Conservation (phyloP, 2,329 filamentous ascomycete species). For the Truncatella angustata region DNA sequence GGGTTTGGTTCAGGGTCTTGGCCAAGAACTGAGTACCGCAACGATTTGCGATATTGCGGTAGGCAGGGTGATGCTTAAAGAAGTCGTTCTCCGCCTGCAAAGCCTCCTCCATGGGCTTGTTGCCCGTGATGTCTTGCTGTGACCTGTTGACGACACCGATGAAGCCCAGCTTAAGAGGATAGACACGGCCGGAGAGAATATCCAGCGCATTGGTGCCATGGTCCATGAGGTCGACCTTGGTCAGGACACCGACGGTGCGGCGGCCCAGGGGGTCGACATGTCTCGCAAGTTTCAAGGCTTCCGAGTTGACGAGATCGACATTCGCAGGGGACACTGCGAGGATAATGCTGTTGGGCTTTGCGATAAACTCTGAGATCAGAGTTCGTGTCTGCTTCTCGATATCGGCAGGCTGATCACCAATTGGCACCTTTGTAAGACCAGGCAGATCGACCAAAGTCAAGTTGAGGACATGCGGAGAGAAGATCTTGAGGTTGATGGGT, state of each 20-base stretch:
- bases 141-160: constrained; percentile 98
- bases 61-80: constrained; percentile 95
- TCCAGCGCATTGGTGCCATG: constrained; percentile 97
- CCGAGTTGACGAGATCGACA: constrained; percentile 97
- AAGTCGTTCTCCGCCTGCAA: constrained; percentile 89
- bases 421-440: constrained; percentile 95
- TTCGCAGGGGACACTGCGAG: constrained; percentile 96
- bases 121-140: constrained; percentile 95
- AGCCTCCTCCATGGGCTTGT: constrained; percentile 91
- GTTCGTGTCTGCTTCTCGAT: constrained; percentile 98
- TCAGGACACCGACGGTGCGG: constrained; percentile 93
- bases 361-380: constrained; percentile 96
- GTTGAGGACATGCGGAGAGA: constrained; percentile 94
- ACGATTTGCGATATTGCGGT: constrained; percentile 89
- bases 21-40: constrained; percentile 94
- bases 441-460: constrained; percentile 94
- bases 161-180: constrained; percentile 94
- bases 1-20: constrained; percentile 89
- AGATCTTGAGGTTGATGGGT: constrained; percentile 97
- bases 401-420: constrained; percentile 94
- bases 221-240: constrained; percentile 97
- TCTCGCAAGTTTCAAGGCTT: constrained; percentile 91
- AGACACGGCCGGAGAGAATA: constrained; percentile 94
- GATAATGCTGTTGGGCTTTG: constrained; percentile 97
- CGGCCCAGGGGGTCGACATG: constrained; percentile 95